Evolutionary conservation across 108 stramenopile genomes (phyloP), one percentile per base, ranked within the genome.

Genomic region (Chaetoceros tenuissimus): DNA sequence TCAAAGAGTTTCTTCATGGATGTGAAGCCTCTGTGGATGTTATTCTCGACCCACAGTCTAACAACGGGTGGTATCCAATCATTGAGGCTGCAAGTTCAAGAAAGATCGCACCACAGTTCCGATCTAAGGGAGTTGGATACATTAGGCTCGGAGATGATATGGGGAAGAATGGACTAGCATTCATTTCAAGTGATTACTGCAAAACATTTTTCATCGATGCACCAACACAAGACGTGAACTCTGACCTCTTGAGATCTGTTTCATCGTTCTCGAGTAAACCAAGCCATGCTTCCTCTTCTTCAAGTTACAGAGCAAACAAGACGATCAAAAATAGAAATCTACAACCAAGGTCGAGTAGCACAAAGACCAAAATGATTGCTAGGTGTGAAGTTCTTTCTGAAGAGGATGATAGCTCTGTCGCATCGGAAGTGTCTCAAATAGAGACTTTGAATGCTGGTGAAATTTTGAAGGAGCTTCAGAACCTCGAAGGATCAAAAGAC

Each of bases 81-180:
- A 62, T 57, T 52, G 79, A 80, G 50, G 57, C 69, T 20, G 48
- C 52, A 18, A 60, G 40, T 29, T 63, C 67, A 22, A 46, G 72
- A 52, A 80, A 65, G 48, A 58, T 80, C 29, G 79, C 79, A 24
- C 75, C 79, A 10, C 79, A 80, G 65, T 80, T 80, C 53, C 62
- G 74, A 62, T 69, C 67, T 17, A 76, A 76, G 51, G 79, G 79
- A 2, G 70, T 77, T 34, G 80, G 80, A 19, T 81, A 81, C 56
- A 72, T 81, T 48, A 50, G 80, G 18, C 63, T 81, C 44, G 80
- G 80, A 1, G 80, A 81, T 57, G 80, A 81, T 54, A 81, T 81
- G 80, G 62, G 73, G 21, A 61, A 60, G 40, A 77, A 81, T 58
- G 80, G 80, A 3, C 51, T 71, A 46, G 76, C 69, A 21, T 81